Percentiles rank a stretch among this genome's conserved stretches.
Evolutionary conservation across 805 yeast species (phyloP).

Genomic region (Sugiyamaella floridensis): DNA sequence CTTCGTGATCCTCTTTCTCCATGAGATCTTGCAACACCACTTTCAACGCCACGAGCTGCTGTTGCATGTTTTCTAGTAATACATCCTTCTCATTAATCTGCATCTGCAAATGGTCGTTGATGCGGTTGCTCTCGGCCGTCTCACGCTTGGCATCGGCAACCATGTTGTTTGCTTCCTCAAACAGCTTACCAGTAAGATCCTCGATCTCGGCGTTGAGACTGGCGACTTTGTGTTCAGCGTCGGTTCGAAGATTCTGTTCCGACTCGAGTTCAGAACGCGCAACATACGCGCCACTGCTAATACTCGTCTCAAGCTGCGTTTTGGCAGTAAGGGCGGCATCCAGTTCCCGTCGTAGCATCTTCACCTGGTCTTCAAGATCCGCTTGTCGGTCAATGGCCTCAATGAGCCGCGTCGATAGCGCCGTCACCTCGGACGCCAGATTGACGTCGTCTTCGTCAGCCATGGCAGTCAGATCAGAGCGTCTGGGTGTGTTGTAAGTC

Average conservation of each 20-base stretch:
- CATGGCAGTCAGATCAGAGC: neutral
- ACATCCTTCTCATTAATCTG: slow-evolving; percentile 71
- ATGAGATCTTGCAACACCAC: slow-evolving; percentile 53
- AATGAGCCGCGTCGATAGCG: slow-evolving; percentile 26
- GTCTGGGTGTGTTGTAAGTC: no score
- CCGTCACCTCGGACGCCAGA: slow-evolving; percentile 13
- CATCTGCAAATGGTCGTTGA: slow-evolving; percentile 67
- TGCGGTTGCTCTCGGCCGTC: slow-evolving; percentile 38
- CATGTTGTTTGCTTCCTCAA: slow-evolving; percentile 79
- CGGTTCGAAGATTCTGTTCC: slow-evolving; percentile 27
- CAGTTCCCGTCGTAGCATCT: slow-evolving; percentile 18
- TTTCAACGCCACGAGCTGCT: slow-evolving; percentile 60
- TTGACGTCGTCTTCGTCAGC: neutral
- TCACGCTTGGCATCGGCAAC: slow-evolving; percentile 72
- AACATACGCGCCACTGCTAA: slow-evolving; percentile 22
- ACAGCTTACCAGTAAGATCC: slow-evolving; percentile 68
- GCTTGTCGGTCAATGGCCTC: slow-evolving; percentile 27
- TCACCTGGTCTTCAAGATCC: slow-evolving; percentile 26
- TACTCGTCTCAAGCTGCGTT: slow-evolving; percentile 11
- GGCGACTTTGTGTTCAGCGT: slow-evolving; percentile 52
- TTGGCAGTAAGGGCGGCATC: slow-evolving; percentile 20
- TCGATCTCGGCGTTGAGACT: slow-evolving; percentile 67
- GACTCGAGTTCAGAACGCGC: slow-evolving; percentile 13
- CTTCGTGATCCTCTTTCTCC: slow-evolving; percentile 28
- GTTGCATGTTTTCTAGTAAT: slow-evolving; percentile 55